Conservation (phyloP, 1,284 basidiomycete genomes). For the Xerocomus amazonicus region DNA sequence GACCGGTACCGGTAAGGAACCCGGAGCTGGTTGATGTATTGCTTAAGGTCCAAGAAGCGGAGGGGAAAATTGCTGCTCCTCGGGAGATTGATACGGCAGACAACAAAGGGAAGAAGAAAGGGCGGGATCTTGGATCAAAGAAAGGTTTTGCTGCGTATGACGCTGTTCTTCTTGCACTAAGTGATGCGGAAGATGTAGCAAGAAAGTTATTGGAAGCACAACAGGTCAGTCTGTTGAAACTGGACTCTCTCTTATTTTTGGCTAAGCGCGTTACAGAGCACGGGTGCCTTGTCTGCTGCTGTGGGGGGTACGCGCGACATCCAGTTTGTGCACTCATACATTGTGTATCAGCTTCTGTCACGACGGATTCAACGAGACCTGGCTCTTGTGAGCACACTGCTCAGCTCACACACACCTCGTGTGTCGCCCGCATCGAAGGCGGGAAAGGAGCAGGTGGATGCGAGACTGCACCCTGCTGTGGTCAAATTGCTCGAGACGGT, state of each 20-base stretch:
- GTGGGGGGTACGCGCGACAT: constrained; percentile 61
- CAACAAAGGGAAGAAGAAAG: constrained; percentile 36
- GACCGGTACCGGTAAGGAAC: constrained; percentile 82
- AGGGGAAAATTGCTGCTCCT: constrained; percentile 47
- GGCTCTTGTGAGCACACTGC: constrained; percentile 69
- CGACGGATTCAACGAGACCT: constrained; percentile 86
- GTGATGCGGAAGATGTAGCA: constrained; percentile 83
- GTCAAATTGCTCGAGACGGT: constrained; percentile 87
- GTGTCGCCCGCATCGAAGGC: constrained; percentile 35
- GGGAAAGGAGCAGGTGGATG: constrained; percentile 55
- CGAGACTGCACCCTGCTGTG: constrained; percentile 73
- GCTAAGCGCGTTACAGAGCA: constrained; percentile 20
- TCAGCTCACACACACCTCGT: constrained; percentile 39
- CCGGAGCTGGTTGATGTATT: constrained; percentile 91
- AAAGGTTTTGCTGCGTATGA: constrained; percentile 81
- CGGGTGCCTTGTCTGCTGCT: constrained; percentile 18
- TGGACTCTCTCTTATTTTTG: not conserved
- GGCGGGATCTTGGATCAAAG: constrained; percentile 53
- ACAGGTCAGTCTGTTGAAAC: constrained; percentile 46
- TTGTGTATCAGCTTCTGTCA: constrained; percentile 82
- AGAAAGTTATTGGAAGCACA: constrained; percentile 77
- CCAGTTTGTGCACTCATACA: constrained; percentile 80
- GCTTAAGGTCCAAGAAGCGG: constrained; percentile 78
- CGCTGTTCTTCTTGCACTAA: constrained; percentile 74
- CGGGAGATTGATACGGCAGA: constrained; percentile 20